A percentile compares a stretch with the other conserved stretches of the same genome.
phyloP scores from a whole-genome alignment of 768 basidiomycete genomes.

The Porpolomopsis calyptriformis region DNA sequence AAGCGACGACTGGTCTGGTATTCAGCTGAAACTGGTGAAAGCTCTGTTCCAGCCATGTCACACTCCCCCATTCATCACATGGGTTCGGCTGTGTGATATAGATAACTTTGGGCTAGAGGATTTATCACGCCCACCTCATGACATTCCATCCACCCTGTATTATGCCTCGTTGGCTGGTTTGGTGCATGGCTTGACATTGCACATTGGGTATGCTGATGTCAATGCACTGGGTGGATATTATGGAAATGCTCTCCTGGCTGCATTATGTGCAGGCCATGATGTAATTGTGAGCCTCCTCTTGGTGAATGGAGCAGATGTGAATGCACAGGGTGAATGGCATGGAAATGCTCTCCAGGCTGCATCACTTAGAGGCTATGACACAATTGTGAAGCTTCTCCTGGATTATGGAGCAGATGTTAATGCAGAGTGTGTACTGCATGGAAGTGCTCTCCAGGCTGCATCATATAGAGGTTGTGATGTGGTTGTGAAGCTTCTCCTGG shows the following conservation, averaged over 20 bases:
- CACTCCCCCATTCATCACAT: neutral
- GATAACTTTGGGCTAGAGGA: neutral
- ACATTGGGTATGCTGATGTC: constrained; percentile 21
- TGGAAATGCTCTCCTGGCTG: neutral
- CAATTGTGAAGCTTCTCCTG: constrained; percentile 1
- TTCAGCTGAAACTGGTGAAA: neutral
- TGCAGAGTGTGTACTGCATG: neutral
- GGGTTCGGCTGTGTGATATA: neutral
- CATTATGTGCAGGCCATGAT: neutral
- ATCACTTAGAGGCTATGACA: neutral
- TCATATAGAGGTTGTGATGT: neutral
- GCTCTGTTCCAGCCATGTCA: neutral
- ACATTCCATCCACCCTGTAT: neutral
- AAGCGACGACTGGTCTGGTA: neutral
- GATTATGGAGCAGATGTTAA: constrained; percentile 22
- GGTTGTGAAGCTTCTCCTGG: neutral
- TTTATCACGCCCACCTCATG: neutral
- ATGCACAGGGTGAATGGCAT: neutral
- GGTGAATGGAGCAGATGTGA: neutral
- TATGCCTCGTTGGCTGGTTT: neutral
- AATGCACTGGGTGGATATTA: neutral
- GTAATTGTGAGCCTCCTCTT: neutral
- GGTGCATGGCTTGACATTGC: neutral
- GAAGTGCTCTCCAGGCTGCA: neutral
- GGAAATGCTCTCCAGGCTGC: neutral